Evolutionary conservation across 306 rosid genomes (phyloP).

Genomic region (Lagenaria siceraria): DNA sequence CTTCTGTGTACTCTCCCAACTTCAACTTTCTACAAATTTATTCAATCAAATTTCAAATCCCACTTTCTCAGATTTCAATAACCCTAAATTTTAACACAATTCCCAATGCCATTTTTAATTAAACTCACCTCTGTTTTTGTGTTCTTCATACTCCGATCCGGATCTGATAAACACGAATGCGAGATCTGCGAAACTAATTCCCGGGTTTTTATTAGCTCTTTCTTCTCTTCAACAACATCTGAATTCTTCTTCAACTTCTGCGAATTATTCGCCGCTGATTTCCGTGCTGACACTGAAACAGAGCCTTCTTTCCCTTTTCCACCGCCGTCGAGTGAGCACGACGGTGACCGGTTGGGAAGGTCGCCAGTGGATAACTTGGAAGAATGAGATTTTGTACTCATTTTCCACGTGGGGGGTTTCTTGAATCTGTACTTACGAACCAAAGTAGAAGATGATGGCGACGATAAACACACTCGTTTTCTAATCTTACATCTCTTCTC

Average conservation of each 20-base stretch:
- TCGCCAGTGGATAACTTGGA: not conserved
- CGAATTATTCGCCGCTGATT: conserved; percentile 52
- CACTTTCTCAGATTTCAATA: not conserved
- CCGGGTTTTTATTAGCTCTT: conserved; percentile 12
- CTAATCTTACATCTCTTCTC: conserved; percentile 40
- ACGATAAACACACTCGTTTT: conserved; percentile 48
- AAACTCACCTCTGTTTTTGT: conserved; percentile 47
- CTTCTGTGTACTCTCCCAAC: conserved; percentile 37
- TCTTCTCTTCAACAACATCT: conserved; percentile 18
- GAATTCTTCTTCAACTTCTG: conserved; percentile 27
- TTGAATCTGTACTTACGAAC: conserved; percentile 39
- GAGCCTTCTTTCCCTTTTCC: conserved; percentile 29
- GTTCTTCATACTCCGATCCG: conserved; percentile 19
- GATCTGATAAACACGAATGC: conserved; percentile 49
- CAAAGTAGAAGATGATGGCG: conserved; percentile 42
- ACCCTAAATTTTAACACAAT: not conserved
- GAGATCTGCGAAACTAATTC: conserved; percentile 23
- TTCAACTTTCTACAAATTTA: conserved; percentile 19
- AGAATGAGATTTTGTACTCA: conserved; percentile 8
- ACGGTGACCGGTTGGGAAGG: not conserved
- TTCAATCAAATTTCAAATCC: not conserved
- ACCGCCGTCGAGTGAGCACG: conserved; percentile 5
- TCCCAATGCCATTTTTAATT: not conserved
- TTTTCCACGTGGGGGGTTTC: conserved; percentile 59
- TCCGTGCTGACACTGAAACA: conserved; percentile 49